Base-by-base conservation (phyloP, 106 monocot genomes). In the Dioscorea alata region DNA sequence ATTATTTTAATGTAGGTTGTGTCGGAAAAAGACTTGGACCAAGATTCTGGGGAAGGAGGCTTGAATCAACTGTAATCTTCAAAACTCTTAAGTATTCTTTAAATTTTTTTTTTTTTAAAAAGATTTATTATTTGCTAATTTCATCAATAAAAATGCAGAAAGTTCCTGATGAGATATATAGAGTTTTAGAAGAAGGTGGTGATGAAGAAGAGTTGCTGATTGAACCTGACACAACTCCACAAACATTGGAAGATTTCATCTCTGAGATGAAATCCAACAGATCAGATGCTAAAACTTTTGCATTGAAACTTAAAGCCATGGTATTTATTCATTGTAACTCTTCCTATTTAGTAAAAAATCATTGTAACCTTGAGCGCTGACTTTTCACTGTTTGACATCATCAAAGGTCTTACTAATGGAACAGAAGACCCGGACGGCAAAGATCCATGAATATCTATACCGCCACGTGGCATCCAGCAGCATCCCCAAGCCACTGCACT, bases 391-490 rank as follows among this genome's bases (percentile, higher is more conserved):
- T 28, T 28, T 28, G 28, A 28, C 28, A 1, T 1, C 28, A 13
- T 6, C 8, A 19, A 62, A 90, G 90, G 71, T 91, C 7, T 67
- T 73, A 0, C 68, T 75, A 6, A 49, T 91, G 18, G 91, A 91
- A 34, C 79, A 82, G 54, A 87, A 74, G 73, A 80, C 91, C 1
- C 61, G 91, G 18, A 48, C 74, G 23, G 87, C 87, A 67, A 91
- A 87, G 66, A 91, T 91, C 69, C 87, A 87, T 50, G 87, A 87
- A 50, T 87, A 84, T 59, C 72, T 87, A 14, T 91, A 91, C 74
- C 91, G 91, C 61, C 91, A 91, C 64, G 91, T 91, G 18, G 91
- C 91, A 20, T 91, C 91, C 22, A 87, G 74, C 75, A 85, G 87
- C 82, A 82, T 91, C 61, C 91, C 91, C 8, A 91, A 87, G 73